Evolutionary conservation across 2,329 filamentous ascomycete species (phyloP).

Genomic region (Clarireedia paspali): DNA sequence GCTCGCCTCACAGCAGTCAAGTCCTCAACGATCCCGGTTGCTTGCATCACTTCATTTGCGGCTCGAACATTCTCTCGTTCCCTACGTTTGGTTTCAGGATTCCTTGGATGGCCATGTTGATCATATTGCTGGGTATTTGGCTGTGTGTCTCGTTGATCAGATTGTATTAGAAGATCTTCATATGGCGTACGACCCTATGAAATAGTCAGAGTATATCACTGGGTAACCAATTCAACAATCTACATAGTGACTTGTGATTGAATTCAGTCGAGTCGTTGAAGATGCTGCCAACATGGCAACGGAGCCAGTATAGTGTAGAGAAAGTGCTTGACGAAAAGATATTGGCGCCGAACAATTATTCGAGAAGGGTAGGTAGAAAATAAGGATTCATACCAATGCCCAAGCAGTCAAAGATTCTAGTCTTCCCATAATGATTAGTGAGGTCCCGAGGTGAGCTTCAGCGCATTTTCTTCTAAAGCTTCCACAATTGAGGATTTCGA

Average conservation of each 20-base stretch:
- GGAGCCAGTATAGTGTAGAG: too few species aligned
- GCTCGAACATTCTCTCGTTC: conserved; percentile 29
- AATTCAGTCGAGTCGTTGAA: too few species aligned
- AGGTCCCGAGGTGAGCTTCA: neutral
- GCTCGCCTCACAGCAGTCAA: conserved; percentile 20
- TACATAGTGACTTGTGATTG: too few species aligned
- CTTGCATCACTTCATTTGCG: conserved; percentile 31
- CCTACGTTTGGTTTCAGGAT: conserved; percentile 27
- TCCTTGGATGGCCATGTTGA: conserved; percentile 27
- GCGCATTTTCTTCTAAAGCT: neutral
- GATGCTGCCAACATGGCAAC: too few species aligned
- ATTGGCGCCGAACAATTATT: neutral
- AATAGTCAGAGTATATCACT: neutral
- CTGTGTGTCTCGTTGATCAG: conserved; percentile 8
- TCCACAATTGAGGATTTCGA: too few species aligned
- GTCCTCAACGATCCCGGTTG: conserved; percentile 30
- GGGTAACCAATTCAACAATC: neutral
- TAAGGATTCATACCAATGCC: conserved; percentile 19
- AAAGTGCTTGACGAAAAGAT: neutral
- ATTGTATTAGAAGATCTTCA: conserved; percentile 26
- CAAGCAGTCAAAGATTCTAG: conserved; percentile 21
- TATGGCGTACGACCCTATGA: conserved; percentile 29
- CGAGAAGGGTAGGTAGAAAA: neutral
- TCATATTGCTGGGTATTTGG: conserved; percentile 24
- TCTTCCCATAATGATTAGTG: conserved; percentile 9